Evolutionary conservation across 169 alveolate species (phyloP), one percentile per base, ranked within the genome.

Genomic region (Nephromyces sp.): DNA sequence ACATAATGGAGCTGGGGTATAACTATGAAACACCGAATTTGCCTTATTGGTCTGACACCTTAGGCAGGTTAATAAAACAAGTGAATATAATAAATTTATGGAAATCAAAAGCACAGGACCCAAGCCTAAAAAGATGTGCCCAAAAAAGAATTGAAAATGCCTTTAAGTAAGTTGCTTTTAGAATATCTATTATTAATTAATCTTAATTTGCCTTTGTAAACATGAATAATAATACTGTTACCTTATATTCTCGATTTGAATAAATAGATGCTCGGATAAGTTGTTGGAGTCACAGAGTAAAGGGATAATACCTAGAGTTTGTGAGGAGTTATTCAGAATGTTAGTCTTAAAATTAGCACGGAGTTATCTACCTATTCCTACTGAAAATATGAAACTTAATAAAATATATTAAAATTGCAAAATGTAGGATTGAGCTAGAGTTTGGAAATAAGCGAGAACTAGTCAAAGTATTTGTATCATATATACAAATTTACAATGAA

Each of bases 271-370:
- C 5, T 43, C 53, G 27, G 51, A 66, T 1, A 34, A 52, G 8
- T 67, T 84, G 32, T 68, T 84, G 25, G 73, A 80, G 68, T 84
- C 89, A 31, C 70, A 70, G 32, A 67, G 63, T 5, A 68, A 80
- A 29, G 89, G 89, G 31, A 80, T 84, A 53, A 84, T 84, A 30
- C 89, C 89, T 5, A 70, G 89, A 28, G 89, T 85, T 29, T 84
- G 89, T 70, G 89, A 84, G 52, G 77, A 75, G 28, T 77, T 84
- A 30, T 78, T 84, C 73, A 77, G 78, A 3, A 72, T 75, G 68
- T 71, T 74, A 52, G 72, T 72, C 15, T 52, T 33, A n/a, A 15
- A 15, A 15, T 43, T n/a, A 15, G 15, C n/a, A 43, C 57, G 57
- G 57, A 15, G 15, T 15, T n/a, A 43, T 43, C 57, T 15, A 43